Conservation (phyloP, 2,329 filamentous ascomycete species). For the Huntiella savannae region DNA sequence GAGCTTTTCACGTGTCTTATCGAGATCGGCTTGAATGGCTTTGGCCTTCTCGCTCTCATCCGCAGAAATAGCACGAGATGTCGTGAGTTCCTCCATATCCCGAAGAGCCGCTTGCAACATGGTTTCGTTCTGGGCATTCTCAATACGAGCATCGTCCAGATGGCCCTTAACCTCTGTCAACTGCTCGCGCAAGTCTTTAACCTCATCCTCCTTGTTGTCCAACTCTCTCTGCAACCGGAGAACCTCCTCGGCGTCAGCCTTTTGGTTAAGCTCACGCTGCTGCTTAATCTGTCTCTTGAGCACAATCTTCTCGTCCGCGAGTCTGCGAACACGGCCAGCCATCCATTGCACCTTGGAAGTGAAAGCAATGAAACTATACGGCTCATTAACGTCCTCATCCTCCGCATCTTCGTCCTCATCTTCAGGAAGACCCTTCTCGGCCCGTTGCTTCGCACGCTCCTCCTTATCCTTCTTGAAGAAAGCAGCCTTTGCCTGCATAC, state of each 20-base stretch:
- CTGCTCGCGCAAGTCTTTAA: conserved; percentile 11
- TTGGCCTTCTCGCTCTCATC: conserved; percentile 13
- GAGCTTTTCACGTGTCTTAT: conserved; percentile 20
- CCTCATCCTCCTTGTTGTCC: conserved; percentile 11
- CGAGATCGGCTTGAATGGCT: conserved; percentile 24
- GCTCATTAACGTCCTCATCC: conserved; percentile 38
- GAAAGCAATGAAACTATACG: conserved; percentile 59
- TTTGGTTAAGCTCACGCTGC: conserved; percentile 79
- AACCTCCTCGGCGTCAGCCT: conserved; percentile 56
- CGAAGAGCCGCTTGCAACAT: conserved; percentile 15
- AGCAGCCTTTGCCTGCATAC: conserved; percentile 31
- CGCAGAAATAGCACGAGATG: conserved; percentile 11
- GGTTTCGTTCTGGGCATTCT: conserved; percentile 14
- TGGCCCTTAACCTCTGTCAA: conserved; percentile 11
- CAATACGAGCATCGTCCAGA: conserved; percentile 11
- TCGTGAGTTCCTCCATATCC: conserved; percentile 13
- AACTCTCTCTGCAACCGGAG: conserved; percentile 10
- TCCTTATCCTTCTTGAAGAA: conserved; percentile 35
- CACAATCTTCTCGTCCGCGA: conserved; percentile 77
- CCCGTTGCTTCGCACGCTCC: conserved; percentile 31
- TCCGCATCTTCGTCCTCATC: conserved; percentile 44
- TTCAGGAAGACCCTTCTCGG: conserved; percentile 36
- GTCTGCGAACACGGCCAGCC: conserved; percentile 52
- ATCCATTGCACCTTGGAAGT: conserved; percentile 61
- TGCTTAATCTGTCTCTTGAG: conserved; percentile 86